Evolutionary conservation across 1,284 basidiomycete genomes (phyloP), one percentile per base, ranked within the genome.

Genomic region (Pyrrhoderma noxium): DNA sequence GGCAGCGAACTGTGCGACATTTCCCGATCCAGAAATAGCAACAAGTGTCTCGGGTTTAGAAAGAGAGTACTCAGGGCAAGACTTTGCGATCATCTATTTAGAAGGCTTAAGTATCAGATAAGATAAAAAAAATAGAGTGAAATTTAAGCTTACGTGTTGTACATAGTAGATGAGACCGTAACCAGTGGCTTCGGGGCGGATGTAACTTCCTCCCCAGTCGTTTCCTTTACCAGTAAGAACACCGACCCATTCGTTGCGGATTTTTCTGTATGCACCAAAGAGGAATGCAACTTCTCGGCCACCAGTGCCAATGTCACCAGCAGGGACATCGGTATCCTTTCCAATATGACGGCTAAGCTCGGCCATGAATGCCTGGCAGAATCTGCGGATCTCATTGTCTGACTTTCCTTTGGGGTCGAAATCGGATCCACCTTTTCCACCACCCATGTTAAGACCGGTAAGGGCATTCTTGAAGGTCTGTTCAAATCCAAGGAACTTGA

Each of bases 401-500:
- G 79, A 80, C 71, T 86, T 87, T 64, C 85, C 85, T 79, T 89
- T 89, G 64, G 86, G 85, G 71, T 88, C 82, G 61, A 88, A 89
- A 70, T 88, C 84, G 47, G 74, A 75, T 21, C 79, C 82, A 68
- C 82, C 82, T 70, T 85, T 84, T 46, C 73, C 76, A 63, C 85
- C 86, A 60, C 86, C 86, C 79, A 89, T 87, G 67, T 72, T 78
- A 56, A 89, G 72, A 45, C 85, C 85, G 23, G 87, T 89, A 27
- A 90, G 74, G 36, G 87, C 86, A 67, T 90, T 90, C 71, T 89
- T 89, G 79, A 89, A 89, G 60, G 80, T 85, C 67, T 81, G 80
- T 70, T 90, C 87, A 65, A 89, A 87, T 50, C 85, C 87, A 59
- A 89, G 77, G 81, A 90, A 90, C 68, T 89, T 89, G 68, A 90